Evolutionary conservation across 2,329 filamentous ascomycete species (phyloP), one percentile per base, ranked within the genome.

Genomic region (Hypomyces perniciosus): DNA sequence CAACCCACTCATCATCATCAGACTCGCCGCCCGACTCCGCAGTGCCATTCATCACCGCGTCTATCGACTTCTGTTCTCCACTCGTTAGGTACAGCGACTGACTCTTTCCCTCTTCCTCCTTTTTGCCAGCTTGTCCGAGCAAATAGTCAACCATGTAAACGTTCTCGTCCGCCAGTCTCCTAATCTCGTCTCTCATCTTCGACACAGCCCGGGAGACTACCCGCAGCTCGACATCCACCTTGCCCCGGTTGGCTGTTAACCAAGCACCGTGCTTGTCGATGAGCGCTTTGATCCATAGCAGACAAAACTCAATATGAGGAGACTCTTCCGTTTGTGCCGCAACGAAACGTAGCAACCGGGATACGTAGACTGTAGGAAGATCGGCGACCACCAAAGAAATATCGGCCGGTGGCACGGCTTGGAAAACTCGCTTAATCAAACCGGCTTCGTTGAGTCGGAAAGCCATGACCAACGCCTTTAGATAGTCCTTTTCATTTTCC

Each of bases 391-490:
- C 84, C 7, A 95, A 80, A 1, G 80, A 64, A 43, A 97, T 87
- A 57, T 92, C 86, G 2, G 75, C 69, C 39, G 85, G 76, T 1
- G 93, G 91, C 27, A 92, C 85, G 2, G 82, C 80, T 69, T 95
- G 86, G 71, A 96, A 97, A 13, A 96, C 88, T 48, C 84, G 83
- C 60, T 87, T 86, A 55, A 96, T 83, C 43, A 99, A 77, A 26
- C 84, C 81, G 4, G 83, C 78, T 67, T 95, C 89, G 70, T 96
- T 96, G 52, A 99, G 83, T 5, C 95, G 86, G 77, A 99, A 99
- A 1, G 91, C 87, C 93, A 99, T 99, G 56, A 96, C 84, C 5
- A 99, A 75, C 1, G 93, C 92, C 70, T 93, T 95, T 56, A 97
- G 80, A 68, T 88, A 95, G 64, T 96, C 88, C 55, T 80, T 80